phyloP scores from a whole-genome alignment of 1,139 yeast species.

The Kurtzmaniella quercitrusa region DNA sequence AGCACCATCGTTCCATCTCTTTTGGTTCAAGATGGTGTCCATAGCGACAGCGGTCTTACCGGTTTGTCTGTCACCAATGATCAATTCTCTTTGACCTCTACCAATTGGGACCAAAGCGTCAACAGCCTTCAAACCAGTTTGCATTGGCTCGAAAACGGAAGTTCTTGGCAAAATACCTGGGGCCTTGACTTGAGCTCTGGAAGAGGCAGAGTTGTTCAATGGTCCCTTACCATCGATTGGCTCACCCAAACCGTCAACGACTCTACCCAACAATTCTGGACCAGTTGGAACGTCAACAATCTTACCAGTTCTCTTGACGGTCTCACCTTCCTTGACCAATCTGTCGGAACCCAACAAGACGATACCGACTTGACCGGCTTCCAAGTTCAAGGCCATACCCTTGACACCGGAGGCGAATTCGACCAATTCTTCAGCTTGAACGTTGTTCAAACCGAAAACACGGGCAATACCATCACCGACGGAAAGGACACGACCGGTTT shows the following conservation, averaged over 20 bases:
- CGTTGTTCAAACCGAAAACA: slow-evolving; percentile 98
- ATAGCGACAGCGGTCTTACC: slow-evolving; percentile 99
- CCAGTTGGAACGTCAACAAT: slow-evolving; percentile 99
- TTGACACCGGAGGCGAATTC: slow-evolving; percentile 99
- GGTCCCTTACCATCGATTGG: slow-evolving; percentile 99
- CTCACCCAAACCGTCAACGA: slow-evolving; percentile 98
- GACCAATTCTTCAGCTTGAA: slow-evolving; percentile 99
- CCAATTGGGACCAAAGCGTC: slow-evolving; percentile 99
- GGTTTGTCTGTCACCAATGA: slow-evolving; percentile 99
- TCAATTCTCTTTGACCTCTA: slow-evolving; percentile 99
- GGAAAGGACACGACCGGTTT: slow-evolving; percentile 98
- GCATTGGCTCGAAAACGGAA: slow-evolving; percentile 98
- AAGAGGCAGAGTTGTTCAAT: slow-evolving; percentile 74
- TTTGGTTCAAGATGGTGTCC: slow-evolving; percentile 97
- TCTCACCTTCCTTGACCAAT: slow-evolving; percentile 98
- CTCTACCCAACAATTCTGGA: slow-evolving; percentile 98
- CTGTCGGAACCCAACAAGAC: slow-evolving; percentile 99
- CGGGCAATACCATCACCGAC: slow-evolving; percentile 99
- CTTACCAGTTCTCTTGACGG: slow-evolving; percentile 99
- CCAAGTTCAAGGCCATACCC: slow-evolving; percentile 99
- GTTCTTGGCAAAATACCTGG: slow-evolving; percentile 99
- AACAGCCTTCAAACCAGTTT: slow-evolving; percentile 98
- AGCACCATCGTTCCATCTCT: slow-evolving; percentile 93
- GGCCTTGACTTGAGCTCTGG: slow-evolving; percentile 99
- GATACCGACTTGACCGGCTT: slow-evolving; percentile 99